A percentile compares a stretch with the other conserved stretches of the same genome.
These are phyloP conservation scores for Kodamaea sagamina DNA, from an alignment of 805 yeast species.

Conservation along the genomic window DNA sequence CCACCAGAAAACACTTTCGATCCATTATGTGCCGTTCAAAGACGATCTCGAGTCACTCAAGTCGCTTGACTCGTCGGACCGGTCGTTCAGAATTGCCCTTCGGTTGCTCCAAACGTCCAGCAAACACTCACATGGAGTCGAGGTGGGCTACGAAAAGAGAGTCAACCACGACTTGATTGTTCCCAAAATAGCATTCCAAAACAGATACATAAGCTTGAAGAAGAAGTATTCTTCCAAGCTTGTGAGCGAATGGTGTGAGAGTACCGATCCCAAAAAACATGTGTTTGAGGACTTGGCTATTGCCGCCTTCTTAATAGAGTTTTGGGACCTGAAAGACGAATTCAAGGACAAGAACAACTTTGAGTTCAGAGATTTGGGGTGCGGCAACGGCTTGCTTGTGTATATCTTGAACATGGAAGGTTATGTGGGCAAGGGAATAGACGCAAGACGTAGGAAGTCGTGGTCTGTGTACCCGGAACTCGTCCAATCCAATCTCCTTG, in stretches of 20 bases:
- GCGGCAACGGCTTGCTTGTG: slow-evolving; percentile 90
- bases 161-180: slow-evolving; percentile 89
- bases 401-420: slow-evolving; percentile 79
- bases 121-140: slow-evolving; percentile 82
- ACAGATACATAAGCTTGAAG: slow-evolving; percentile 75
- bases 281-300: slow-evolving; percentile 95
- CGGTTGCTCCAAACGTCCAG: slow-evolving; percentile 75
- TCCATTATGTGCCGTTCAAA: slow-evolving; percentile 72
- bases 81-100: slow-evolving; percentile 80
- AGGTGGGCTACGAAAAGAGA: slow-evolving; percentile 81
- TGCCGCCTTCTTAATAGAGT: slow-evolving; percentile 88
- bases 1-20: slow-evolving; percentile 50
- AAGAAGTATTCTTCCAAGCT: slow-evolving; percentile 75
- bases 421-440: slow-evolving; percentile 78
- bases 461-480: slow-evolving; percentile 77
- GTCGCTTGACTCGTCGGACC: slow-evolving; percentile 46
- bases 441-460: slow-evolving; percentile 85
- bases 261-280: slow-evolving; percentile 92
- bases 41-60: slow-evolving; percentile 22
- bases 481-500: slow-evolving; percentile 59
- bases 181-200: slow-evolving; percentile 78
- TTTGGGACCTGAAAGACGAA: slow-evolving; percentile 60
- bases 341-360: slow-evolving; percentile 47
- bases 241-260: slow-evolving; percentile 87
- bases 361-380: slow-evolving; percentile 86